A percentile compares a stretch with the other conserved stretches of the same genome.
Conservation (phyloP, 805 yeast species). For the Sugiyamaella chiloensis region DNA sequence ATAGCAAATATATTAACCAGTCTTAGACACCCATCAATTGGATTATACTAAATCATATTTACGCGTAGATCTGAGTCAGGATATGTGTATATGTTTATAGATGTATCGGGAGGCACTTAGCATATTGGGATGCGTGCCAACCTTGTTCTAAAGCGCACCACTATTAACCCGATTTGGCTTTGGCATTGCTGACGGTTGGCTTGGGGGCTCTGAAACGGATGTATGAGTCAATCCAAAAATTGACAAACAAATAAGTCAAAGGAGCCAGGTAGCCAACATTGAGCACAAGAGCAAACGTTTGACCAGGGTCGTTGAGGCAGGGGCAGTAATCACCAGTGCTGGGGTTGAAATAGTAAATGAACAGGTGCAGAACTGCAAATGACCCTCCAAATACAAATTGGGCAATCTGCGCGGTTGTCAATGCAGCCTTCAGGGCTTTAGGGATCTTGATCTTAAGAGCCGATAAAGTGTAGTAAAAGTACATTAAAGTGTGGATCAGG, state of each 20-base stretch:
- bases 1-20: no score
- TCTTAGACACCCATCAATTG: no score
- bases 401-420: slow-evolving; percentile 64
- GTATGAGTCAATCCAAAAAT: slow-evolving; percentile 53
- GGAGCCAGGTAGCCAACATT: slow-evolving; percentile 67
- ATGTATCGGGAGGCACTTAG: no score
- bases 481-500: slow-evolving; percentile 74
- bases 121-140: no score
- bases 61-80: neutral
- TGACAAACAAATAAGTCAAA: slow-evolving; percentile 60
- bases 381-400: slow-evolving; percentile 70
- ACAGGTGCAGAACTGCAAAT: slow-evolving; percentile 61
- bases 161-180: neutral
- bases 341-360: slow-evolving; percentile 56
- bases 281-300: slow-evolving; percentile 58
- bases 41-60: no score
- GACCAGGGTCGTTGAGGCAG: slow-evolving; percentile 57
- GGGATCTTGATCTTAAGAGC: slow-evolving; percentile 61
- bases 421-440: slow-evolving; percentile 49
- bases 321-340: slow-evolving; percentile 39
- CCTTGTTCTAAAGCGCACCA: no score
- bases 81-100: no score
- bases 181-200: neutral
- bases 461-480: slow-evolving; percentile 61
- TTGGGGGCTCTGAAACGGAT: slow-evolving; percentile 2